Conservation (phyloP, 768 basidiomycete genomes). For the Dacryopinax primogenitus region DNA sequence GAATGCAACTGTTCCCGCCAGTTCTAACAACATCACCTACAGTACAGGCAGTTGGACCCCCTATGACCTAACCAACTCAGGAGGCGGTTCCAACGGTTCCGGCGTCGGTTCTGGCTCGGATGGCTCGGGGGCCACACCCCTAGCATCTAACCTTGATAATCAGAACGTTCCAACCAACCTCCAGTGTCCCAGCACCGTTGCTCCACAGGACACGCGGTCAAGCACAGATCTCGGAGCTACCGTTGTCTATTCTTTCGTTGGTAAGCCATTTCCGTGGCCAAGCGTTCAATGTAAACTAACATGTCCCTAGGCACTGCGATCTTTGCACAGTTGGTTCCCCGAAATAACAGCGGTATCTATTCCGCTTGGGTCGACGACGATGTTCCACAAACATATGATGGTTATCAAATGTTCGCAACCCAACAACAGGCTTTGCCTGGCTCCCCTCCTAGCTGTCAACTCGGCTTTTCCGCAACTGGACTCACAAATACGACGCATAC, state of each 20-base stretch:
- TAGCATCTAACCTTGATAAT: background rate
- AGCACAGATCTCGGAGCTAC: slow-evolving; percentile 1
- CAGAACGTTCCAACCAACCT: background rate
- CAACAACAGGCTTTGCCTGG: background rate
- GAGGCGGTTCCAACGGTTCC: background rate
- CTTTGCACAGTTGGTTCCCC: background rate
- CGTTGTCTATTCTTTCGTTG: background rate
- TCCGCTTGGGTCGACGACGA: background rate
- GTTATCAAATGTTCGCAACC: background rate
- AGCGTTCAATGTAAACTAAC: background rate
- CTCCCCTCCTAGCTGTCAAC: background rate
- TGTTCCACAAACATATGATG: background rate
- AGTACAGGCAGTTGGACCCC: background rate
- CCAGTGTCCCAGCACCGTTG: background rate
- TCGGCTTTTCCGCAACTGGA: background rate
- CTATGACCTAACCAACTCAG: background rate
- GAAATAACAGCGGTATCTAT: slow-evolving; percentile 1
- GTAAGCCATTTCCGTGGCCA: background rate
- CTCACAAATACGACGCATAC: background rate
- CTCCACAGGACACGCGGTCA: background rate
- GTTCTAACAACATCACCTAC: background rate
- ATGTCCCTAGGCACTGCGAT: background rate
- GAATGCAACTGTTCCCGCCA: background rate
- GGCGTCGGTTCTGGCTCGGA: background rate
- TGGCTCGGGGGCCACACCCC: background rate